Evolutionary conservation across 2,329 filamentous ascomycete genomes (phyloP), one percentile per base, ranked within the genome.

Genomic region (Ascochyta lentis): DNA sequence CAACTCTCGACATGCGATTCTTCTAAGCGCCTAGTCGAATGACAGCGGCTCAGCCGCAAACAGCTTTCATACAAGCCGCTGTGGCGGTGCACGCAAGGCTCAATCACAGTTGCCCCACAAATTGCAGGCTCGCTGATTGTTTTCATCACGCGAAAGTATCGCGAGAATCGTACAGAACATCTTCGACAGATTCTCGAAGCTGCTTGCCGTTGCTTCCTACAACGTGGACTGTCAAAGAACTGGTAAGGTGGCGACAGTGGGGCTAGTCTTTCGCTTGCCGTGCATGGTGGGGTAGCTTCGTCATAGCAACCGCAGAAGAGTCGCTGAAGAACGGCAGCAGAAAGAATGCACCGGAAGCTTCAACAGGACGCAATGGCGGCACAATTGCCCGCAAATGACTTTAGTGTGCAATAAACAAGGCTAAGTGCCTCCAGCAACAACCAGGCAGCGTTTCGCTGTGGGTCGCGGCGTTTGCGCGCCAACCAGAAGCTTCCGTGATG

Each of bases 391-490:
- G 43, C 33, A 52, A 56, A 51, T 49, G 46, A 27, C 46, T 26
- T 48, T 51, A 45, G 58, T 48, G 45, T 37, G 31, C 42, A 38
- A 4, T 13, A 54, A 34, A 49, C 45, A 23, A 40, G 44, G 44
- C 54, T 39, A 51, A 43, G 15, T 44, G 49, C 54, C 50, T 42
- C 48, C 46, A 54, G 46, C 35, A 57, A 42, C 49, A 56, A 52
- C 51, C 58, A 67, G 63, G 61, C 61, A 62, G 59, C 59, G 54
- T 58, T 55, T 56, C 48, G 45, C 19, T 37, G 65, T 65, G 65
- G 64, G 64, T 60, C 65, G 51, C 33, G 39, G 63, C 55, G 48
- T 43, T 34, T 60, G 59, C 54, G 39, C 57, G 55, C 63, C 63
- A 57, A 57, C 54, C 49, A 65, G 57, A 66, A 67, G 56, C 29